phyloP scores from a whole-genome alignment of 1,139 yeast species.

The Sugiyamaella grinbergsii region DNA sequence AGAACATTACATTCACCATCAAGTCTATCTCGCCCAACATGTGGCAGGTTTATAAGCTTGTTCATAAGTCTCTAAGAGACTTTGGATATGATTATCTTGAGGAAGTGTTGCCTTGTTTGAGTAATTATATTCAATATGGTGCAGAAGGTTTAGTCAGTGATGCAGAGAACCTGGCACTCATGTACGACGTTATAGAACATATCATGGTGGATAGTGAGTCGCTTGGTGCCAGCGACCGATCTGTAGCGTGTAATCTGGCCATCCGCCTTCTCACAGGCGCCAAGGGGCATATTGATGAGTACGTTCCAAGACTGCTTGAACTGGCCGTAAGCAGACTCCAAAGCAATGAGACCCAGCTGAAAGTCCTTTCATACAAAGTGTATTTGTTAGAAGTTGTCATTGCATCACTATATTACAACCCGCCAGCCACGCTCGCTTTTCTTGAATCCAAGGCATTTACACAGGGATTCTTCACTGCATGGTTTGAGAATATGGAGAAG shows the following conservation, averaged over 20 bases:
- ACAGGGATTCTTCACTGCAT: conserved; percentile 58
- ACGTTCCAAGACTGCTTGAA: conserved; percentile 48
- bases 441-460: conserved; percentile 53
- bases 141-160: conserved; percentile 48
- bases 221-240: conserved; percentile 54
- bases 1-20: conserved; percentile 77
- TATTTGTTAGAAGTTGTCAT: conserved; percentile 67
- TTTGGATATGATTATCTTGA: conserved; percentile 64
- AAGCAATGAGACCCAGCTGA: conserved; percentile 34
- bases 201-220: conserved; percentile 45
- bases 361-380: conserved; percentile 53
- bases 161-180: conserved; percentile 37
- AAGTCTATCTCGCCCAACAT: conserved; percentile 70
- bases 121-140: conserved; percentile 79
- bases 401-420: conserved; percentile 64
- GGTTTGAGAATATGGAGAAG: conserved; percentile 64
- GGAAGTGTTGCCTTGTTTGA: conserved; percentile 74
- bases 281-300: conserved; percentile 44
- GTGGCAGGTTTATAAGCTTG: conserved; percentile 69
- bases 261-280: conserved; percentile 58
- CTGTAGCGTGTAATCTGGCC: conserved; percentile 55
- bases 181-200: conserved; percentile 43
- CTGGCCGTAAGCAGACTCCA: conserved; percentile 37
- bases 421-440: conserved; percentile 55
- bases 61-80: conserved; percentile 56